Percentiles rank a stretch among this genome's conserved stretches.
Conservation (phyloP, 164 flowering plant genomes). For the Dillenia suffruticosa region DNA sequence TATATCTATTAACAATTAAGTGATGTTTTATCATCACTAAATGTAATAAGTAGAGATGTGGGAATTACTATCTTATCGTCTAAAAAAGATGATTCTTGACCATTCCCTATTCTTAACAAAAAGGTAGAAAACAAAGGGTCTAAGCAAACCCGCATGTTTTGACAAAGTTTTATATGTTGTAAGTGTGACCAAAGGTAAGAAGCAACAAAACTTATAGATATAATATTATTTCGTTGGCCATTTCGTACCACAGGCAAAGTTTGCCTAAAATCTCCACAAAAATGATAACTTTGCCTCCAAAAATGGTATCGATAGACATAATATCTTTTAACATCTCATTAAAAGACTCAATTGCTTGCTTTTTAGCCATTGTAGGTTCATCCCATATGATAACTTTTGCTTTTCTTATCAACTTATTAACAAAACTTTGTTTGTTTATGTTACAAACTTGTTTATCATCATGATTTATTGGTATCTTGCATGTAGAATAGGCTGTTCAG, state of each 20-base stretch:
- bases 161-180: neutral
- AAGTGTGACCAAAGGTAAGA: neutral
- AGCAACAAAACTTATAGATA: constrained; percentile 1
- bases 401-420: neutral
- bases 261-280: constrained; percentile 12
- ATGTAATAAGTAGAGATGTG: neutral
- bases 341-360: neutral
- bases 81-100: neutral
- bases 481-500: neutral
- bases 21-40: neutral
- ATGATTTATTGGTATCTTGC: neutral
- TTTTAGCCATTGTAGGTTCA: constrained; percentile 10
- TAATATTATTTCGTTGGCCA: neutral
- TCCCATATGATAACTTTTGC: constrained; percentile 7
- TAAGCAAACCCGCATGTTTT: constrained; percentile 5
- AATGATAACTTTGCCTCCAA: constrained; percentile 7
- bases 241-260: constrained; percentile 1
- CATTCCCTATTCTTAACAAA: constrained; percentile 9
- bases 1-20: neutral
- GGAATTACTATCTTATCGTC: constrained; percentile 7
- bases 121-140: constrained; percentile 5
- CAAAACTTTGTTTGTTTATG: neutral
- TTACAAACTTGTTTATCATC: neutral
- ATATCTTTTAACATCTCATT: constrained; percentile 2
- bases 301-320: neutral